These are phyloP conservation scores for Petunia secreta DNA, from an alignment of 257 asterid genomes.

Conservation along the genomic window DNA sequence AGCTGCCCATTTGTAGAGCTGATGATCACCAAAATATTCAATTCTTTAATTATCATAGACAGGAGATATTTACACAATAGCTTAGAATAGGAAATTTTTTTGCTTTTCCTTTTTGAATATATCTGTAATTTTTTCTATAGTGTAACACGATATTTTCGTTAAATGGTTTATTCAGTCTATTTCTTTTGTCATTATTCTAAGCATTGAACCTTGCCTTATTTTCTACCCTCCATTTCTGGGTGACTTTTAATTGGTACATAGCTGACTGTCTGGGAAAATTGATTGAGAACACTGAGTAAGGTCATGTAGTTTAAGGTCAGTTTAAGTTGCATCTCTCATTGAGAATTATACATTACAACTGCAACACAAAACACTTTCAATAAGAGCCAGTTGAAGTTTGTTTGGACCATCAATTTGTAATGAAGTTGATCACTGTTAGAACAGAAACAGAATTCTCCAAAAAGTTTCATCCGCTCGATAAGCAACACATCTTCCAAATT, in stretches of 20 bases:
- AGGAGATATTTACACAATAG: neutral
- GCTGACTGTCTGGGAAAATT: neutral
- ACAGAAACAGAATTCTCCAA: neutral
- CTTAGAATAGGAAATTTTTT: conserved; percentile 16
- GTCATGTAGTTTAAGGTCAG: no score
- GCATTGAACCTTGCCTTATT: conserved; percentile 9
- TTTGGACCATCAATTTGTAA: neutral
- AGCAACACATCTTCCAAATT: neutral
- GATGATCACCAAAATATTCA: conserved; percentile 19
- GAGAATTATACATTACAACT: no score
- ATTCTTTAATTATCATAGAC: neutral
- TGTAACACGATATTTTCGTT: conserved; percentile 22
- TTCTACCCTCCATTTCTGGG: neutral
- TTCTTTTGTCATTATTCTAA: neutral
- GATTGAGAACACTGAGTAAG: neutral
- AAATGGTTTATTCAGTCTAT: conserved; percentile 15
- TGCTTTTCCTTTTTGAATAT: neutral
- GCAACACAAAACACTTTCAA: neutral
- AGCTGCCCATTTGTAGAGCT: neutral
- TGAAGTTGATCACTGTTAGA: neutral
- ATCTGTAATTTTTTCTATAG: conserved; percentile 9
- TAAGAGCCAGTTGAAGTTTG: neutral
- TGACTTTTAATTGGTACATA: neutral
- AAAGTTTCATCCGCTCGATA: neutral
- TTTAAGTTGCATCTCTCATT: no score